Evolutionary conservation across 306 rosid species (phyloP).

Genomic region (Gleditsia sinensis): DNA sequence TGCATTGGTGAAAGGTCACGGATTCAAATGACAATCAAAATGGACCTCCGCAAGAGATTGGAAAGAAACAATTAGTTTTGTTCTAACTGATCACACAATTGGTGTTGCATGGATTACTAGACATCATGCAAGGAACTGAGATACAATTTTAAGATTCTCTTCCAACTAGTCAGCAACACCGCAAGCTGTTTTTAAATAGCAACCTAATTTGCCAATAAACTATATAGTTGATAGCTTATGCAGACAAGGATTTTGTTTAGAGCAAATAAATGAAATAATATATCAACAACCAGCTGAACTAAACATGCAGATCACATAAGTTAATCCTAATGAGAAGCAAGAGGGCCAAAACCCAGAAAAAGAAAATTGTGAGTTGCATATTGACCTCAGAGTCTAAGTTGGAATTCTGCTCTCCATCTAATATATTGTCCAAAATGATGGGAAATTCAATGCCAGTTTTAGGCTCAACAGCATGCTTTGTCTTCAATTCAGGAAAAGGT

Average conservation of each 20-base stretch:
- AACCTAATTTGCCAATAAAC: slow-evolving; percentile 12
- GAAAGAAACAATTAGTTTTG: background rate
- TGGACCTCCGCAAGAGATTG: background rate
- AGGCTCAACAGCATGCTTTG: slow-evolving; percentile 72
- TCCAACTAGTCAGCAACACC: background rate
- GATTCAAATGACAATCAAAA: background rate
- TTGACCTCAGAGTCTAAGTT: slow-evolving; percentile 73
- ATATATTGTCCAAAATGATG: slow-evolving; percentile 53
- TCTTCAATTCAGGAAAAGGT: slow-evolving; percentile 52
- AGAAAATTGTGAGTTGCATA: slow-evolving; percentile 17
- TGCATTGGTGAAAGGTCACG: slow-evolving; percentile 1
- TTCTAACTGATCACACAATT: slow-evolving; percentile 10
- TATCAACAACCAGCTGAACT: slow-evolving; percentile 17
- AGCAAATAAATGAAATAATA: slow-evolving; percentile 29
- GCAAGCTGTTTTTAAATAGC: slow-evolving; percentile 12
- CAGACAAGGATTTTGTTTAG: background rate
- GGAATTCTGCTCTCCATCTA: slow-evolving; percentile 50
- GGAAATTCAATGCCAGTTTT: slow-evolving; percentile 96
- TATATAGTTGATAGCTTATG: background rate
- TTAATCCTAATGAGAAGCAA: background rate
- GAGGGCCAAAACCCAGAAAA: slow-evolving; percentile 12
- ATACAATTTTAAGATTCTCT: background rate
- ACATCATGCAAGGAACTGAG: slow-evolving; percentile 2
- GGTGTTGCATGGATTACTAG: background rate
- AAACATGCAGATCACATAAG: slow-evolving; percentile 20